These are phyloP conservation scores for Talaromyces nanjingensis DNA, from an alignment of 495 filamentous ascomycete genomes.

Conservation along the genomic window DNA sequence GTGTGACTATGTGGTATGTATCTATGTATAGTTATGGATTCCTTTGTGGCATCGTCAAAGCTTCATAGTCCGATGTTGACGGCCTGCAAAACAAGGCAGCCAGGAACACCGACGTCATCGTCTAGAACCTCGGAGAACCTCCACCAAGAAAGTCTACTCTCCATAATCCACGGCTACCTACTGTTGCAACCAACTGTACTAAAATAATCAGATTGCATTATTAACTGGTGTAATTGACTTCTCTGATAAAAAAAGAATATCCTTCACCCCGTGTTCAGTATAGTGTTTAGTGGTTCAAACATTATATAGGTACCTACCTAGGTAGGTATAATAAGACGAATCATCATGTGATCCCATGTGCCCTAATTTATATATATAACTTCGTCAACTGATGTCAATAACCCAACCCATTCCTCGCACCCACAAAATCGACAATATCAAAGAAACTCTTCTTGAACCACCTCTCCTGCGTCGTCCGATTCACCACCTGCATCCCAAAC, in stretches of 20 bases:
- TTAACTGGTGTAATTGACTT: no score
- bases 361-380: background rate
- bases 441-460: conserved; percentile 42
- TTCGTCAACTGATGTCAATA: background rate
- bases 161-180: no score
- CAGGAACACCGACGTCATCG: background rate
- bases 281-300: background rate
- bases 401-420: background rate
- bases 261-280: background rate
- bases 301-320: no score
- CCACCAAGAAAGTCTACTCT: background rate
- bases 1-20: background rate
- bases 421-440: conserved; percentile 35
- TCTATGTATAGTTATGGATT: no score
- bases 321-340: background rate
- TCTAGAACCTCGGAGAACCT: background rate
- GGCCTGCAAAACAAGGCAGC: background rate
- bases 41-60: no score
- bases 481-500: conserved; percentile 38
- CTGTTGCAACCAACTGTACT: no score
- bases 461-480: conserved; percentile 32
- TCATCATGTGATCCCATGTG: background rate
- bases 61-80: no score
- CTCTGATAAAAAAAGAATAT: no score
- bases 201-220: no score